These are phyloP conservation scores for Zasmidium cellare DNA, from an alignment of 2,329 filamentous ascomycete genomes.

Conservation along the genomic window DNA sequence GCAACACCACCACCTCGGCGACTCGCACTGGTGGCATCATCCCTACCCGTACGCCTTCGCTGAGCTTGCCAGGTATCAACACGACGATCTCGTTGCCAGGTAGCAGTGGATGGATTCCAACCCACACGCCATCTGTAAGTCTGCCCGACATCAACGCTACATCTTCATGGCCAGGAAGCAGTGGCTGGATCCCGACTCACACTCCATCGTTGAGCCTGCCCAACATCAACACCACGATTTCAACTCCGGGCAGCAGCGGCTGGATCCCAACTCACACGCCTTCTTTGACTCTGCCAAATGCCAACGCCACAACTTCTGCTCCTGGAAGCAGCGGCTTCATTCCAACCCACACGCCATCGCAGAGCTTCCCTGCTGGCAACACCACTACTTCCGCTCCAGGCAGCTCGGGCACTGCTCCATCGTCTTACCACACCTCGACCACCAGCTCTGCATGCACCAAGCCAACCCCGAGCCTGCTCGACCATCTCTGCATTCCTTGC, in stretches of 20 bases:
- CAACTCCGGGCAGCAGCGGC: not conserved
- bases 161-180: too few species aligned
- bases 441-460: conserved; percentile 1
- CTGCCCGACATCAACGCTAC: too few species aligned
- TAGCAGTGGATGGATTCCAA: too few species aligned
- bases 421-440: not conserved
- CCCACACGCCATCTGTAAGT: too few species aligned
- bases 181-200: not conserved
- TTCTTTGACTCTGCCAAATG: not conserved
- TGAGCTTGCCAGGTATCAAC: too few species aligned
- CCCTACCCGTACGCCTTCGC: too few species aligned
- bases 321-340: not conserved
- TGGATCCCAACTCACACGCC: not conserved
- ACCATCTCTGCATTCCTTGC: conserved; percentile 28
- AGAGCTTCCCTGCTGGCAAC: too few species aligned
- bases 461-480: conserved; percentile 5
- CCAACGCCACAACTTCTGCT: not conserved
- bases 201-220: not conserved
- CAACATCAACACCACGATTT: not conserved
- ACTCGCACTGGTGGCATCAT: too few species aligned
- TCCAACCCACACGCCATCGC: too few species aligned
- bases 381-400: not conserved
- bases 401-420: not conserved
- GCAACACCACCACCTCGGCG: too few species aligned
- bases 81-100: too few species aligned